Evolutionary conservation across 2,329 filamentous ascomycete species (phyloP).

Genomic region (Talaromyces verruculosus): DNA sequence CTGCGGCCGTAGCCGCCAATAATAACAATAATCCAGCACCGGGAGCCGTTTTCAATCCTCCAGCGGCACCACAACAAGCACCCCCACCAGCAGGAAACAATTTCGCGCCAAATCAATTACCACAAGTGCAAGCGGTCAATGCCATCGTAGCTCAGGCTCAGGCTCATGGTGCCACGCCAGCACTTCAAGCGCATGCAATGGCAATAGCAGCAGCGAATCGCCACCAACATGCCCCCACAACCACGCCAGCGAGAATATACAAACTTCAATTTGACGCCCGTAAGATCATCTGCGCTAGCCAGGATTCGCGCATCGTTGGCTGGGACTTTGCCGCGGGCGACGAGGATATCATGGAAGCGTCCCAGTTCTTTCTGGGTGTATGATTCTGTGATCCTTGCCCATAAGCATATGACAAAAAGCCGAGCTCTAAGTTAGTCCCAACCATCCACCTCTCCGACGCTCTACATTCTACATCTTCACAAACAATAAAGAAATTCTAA

Average conservation of each 20-base stretch:
- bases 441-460: not conserved
- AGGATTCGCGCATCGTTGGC: constrained; percentile 86
- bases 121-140: constrained; percentile 13
- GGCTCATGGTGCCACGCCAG: not conserved
- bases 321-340: constrained; percentile 97
- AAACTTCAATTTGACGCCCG: constrained; percentile 95
- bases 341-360: constrained; percentile 72
- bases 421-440: not conserved
- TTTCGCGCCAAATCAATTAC: constrained; percentile 20
- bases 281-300: constrained; percentile 90
- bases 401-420: not conserved
- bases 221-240: constrained; percentile 21
- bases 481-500: not conserved
- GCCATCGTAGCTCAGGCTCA: constrained; percentile 18
- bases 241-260: constrained; percentile 68
- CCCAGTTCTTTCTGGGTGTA: constrained; percentile 67
- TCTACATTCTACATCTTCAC: not conserved
- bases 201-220: constrained; percentile 11
- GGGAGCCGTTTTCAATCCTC: not conserved
- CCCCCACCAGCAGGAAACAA: not conserved
- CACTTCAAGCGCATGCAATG: constrained; percentile 9
- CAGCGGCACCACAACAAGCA: constrained; percentile 12
- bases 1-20: constrained; percentile 32
- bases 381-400: constrained; percentile 24
- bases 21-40: constrained; percentile 7